These are phyloP conservation scores for Gnaphalium uliginosum DNA, from an alignment of 129 eudicot species.

Conservation along the genomic window DNA sequence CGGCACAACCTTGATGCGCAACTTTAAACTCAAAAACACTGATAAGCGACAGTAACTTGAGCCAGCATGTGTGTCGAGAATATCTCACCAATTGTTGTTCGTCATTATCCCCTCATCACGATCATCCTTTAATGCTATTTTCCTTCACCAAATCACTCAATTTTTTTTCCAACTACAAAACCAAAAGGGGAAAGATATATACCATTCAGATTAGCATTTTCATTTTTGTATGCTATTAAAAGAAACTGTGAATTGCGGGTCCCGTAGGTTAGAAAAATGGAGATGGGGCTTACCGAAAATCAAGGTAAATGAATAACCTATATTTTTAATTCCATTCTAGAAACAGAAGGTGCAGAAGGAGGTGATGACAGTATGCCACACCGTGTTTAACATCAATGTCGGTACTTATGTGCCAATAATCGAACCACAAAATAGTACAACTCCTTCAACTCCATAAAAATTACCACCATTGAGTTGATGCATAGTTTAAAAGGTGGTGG, in stretches of 20 bases:
- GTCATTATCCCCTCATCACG: slow-evolving; percentile 17
- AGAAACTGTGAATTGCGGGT: neutral
- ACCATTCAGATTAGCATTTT: neutral
- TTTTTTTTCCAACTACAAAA: slow-evolving; percentile 71
- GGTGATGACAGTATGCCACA: neutral
- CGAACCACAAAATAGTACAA: neutral
- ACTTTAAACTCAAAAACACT: slow-evolving; percentile 12
- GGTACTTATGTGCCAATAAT: neutral
- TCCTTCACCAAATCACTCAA: slow-evolving; percentile 42
- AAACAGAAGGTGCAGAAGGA: neutral
- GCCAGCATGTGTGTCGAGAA: neutral
- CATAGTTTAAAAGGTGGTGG: neutral
- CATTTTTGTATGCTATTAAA: neutral
- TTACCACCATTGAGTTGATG: neutral
- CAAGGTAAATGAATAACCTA: neutral
- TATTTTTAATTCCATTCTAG: neutral
- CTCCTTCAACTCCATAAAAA: neutral
- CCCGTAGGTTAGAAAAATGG: neutral
- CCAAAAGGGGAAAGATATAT: neutral
- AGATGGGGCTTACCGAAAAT: neutral
- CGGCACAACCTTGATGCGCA: slow-evolving; percentile 19
- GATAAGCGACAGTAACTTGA: neutral
- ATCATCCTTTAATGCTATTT: slow-evolving; percentile 32
- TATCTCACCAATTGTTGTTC: slow-evolving; percentile 23
- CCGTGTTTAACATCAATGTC: neutral